Percentiles rank a stretch among this genome's conserved stretches.
Evolutionary conservation across 371 early-diverging fungal genomes (phyloP).

Genomic region (Dentiscutata heterogama): DNA sequence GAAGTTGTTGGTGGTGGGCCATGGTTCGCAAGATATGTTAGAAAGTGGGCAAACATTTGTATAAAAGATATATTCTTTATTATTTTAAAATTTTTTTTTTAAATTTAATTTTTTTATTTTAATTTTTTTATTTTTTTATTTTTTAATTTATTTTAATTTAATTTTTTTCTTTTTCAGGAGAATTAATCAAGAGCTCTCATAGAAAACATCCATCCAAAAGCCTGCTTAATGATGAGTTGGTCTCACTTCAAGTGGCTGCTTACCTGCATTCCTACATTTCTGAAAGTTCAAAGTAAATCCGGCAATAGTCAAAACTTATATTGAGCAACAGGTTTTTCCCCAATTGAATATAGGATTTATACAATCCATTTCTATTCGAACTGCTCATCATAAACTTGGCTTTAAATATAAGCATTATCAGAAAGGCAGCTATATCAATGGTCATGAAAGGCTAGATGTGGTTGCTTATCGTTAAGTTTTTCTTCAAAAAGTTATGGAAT

Average conservation of each 20-base stretch:
- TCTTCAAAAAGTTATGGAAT: background rate
- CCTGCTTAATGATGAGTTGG: too few species aligned
- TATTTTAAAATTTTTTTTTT: too few species aligned
- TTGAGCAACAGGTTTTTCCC: background rate
- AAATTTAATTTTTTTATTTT: too few species aligned
- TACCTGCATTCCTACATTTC: background rate
- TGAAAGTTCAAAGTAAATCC: background rate
- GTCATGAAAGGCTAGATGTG: conserved; percentile 6
- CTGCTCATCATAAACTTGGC: background rate
- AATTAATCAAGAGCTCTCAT: too few species aligned
- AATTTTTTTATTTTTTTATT: too few species aligned
- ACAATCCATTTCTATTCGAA: conserved; percentile 4
- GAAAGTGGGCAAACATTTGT: too few species aligned
- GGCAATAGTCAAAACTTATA: background rate
- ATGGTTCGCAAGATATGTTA: too few species aligned
- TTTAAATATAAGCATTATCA: background rate
- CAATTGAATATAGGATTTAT: background rate
- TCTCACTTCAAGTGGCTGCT: background rate
- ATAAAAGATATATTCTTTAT: too few species aligned
- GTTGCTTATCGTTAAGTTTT: background rate
- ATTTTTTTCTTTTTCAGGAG: too few species aligned
- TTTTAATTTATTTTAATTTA: too few species aligned
- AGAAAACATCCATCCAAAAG: too few species aligned
- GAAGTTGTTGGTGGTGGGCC: too few species aligned
- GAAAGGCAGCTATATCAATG: background rate